Conservation (phyloP, 352 stramenopile genomes). For the Pythium chondricola region DNA sequence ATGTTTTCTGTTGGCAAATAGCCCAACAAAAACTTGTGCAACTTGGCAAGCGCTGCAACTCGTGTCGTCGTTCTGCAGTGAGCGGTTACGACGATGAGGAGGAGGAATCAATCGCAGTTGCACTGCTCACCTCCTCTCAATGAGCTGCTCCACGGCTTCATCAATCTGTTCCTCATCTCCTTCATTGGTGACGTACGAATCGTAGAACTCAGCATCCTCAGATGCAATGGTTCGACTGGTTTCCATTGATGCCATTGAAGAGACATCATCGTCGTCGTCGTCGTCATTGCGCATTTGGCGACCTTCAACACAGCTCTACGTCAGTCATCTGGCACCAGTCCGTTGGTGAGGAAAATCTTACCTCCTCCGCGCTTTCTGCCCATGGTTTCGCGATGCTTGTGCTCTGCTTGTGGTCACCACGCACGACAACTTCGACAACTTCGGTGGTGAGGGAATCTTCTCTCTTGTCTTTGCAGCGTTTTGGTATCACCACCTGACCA, state of each 20-base stretch:
- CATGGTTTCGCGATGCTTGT: conserved; percentile 27
- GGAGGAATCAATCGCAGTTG: no score
- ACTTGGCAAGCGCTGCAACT: conserved; percentile 62
- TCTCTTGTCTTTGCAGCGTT: conserved; percentile 1
- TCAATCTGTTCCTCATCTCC: conserved; percentile 64
- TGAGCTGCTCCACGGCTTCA: conserved; percentile 72
- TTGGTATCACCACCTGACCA: neutral
- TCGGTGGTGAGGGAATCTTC: neutral
- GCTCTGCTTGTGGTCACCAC: neutral
- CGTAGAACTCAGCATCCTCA: conserved; percentile 66
- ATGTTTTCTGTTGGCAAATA: conserved; percentile 63
- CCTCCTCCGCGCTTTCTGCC: conserved; percentile 57
- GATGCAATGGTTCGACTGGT: conserved; percentile 53
- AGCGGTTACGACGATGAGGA: no score
- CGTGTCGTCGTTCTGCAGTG: conserved; percentile 64
- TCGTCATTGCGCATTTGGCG: conserved; percentile 65
- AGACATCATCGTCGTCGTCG: conserved; percentile 57
- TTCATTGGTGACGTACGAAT: conserved; percentile 49
- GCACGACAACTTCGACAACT: conserved; percentile 8
- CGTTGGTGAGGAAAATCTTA: conserved; percentile 10
- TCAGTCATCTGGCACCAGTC: no score
- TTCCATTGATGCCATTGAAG: conserved; percentile 65
- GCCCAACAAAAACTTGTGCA: conserved; percentile 52
- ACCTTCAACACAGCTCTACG: no score
- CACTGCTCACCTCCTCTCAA: conserved; percentile 61